Base-by-base conservation (phyloP, 2,329 filamentous ascomycete species). In the Grosmannia penicillata region DNA sequence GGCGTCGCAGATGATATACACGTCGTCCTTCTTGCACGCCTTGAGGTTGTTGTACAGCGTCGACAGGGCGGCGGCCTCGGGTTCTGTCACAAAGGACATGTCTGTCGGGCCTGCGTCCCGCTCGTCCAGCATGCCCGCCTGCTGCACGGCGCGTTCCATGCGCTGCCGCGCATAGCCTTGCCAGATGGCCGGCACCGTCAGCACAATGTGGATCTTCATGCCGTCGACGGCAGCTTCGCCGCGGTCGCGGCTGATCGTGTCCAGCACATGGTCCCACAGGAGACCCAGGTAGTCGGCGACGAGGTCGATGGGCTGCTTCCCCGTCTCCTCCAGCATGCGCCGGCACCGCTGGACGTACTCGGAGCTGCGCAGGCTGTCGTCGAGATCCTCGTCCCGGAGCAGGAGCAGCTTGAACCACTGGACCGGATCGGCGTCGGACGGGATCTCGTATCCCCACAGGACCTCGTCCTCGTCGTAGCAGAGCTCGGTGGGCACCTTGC, bases 131-230 rank as follows among this genome's bases (percentile, higher is more conserved):
- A 68, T 56, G 0, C 63, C 63, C 0, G 63, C 58, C 1, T 40
- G 17, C 0, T 42, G 22, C 0, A 53, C 52, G 0, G 61, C 63
- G 1, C 54, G 37, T 1, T 48, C 43, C 62, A 67, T 66, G 0
- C 51, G 42, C 2, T 42, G 23, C 1, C 55, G 53, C 1, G 57
- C 57, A 38, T 62, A 61, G 0, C 54, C 47, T 0, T 58, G 56
- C 63, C 64, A 67, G 9, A 67, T 65, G 0, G 63, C 63, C 0
- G 64, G 63, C 0, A 67, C 30, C 0, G 63, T 66, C 2, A 63
- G 45, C 1, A 66, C 52, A 3, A 67, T 45, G 14, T 60, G 51
- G 6, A 65, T 51, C 0, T 18, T 45, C 7, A 49, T 47, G n/a
- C 26, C 42, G 22, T 31, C 42, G 11, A 45, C 36, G 15, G 40